Evolutionary conservation across 2,329 filamentous ascomycete species (phyloP).

Genomic region (Penicillium sp.): DNA sequence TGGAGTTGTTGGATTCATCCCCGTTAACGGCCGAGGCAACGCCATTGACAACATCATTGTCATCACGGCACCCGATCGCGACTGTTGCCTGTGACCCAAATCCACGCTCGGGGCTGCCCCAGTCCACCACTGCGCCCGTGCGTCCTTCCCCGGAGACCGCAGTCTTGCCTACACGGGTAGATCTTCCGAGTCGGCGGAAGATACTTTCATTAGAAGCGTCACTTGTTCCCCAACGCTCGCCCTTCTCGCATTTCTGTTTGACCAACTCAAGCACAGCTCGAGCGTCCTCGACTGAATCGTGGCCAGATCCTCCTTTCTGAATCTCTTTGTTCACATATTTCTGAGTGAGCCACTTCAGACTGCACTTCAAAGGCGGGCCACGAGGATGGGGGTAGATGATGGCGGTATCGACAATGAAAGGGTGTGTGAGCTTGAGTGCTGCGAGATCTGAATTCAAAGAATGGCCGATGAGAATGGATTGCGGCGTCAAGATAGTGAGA

Average conservation of each 20-base stretch:
- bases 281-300: slow-evolving; percentile 93
- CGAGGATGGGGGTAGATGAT: slow-evolving; percentile 89
- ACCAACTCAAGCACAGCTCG: slow-evolving; percentile 88
- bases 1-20: slow-evolving; percentile 46
- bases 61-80: slow-evolving; percentile 60
- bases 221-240: slow-evolving; percentile 79
- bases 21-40: slow-evolving; percentile 58
- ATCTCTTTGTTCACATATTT: slow-evolving; percentile 88
- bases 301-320: slow-evolving; percentile 77
- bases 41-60: slow-evolving; percentile 61
- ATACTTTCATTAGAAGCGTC: slow-evolving; percentile 83
- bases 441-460: slow-evolving; percentile 64
- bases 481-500: slow-evolving; percentile 65
- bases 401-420: slow-evolving; percentile 90
- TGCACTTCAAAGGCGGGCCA: slow-evolving; percentile 86
- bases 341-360: slow-evolving; percentile 84
- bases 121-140: slow-evolving; percentile 74
- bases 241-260: slow-evolving; percentile 94
- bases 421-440: slow-evolving; percentile 83
- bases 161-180: slow-evolving; percentile 49
- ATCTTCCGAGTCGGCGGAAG: slow-evolving; percentile 76
- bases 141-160: slow-evolving; percentile 32
- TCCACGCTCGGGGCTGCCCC: slow-evolving; percentile 75
- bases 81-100: slow-evolving; percentile 61
- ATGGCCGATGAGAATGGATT: slow-evolving; percentile 52